Evolutionary conservation across 2,329 filamentous ascomycete genomes (phyloP).

Genomic region (Penicillium hordei): DNA sequence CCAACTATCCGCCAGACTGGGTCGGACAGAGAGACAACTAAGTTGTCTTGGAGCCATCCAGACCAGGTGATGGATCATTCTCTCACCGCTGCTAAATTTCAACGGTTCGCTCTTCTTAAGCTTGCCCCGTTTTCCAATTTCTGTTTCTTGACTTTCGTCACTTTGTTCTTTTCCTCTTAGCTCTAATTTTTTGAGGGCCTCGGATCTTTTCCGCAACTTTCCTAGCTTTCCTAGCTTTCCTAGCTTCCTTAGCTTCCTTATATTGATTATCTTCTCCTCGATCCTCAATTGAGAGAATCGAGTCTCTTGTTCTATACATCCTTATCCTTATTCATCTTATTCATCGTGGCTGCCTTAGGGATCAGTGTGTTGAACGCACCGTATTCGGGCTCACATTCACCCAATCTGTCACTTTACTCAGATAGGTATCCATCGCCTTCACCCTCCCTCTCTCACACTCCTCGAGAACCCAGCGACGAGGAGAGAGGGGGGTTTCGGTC

Average conservation of each 20-base stretch:
- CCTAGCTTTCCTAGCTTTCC: not conserved
- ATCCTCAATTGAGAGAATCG: slow-evolving; percentile 10
- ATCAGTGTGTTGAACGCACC: slow-evolving; percentile 38
- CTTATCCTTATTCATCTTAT: not conserved
- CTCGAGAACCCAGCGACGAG: slow-evolving; percentile 34
- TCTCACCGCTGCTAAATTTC: slow-evolving; percentile 26
- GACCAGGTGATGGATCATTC: slow-evolving; percentile 25
- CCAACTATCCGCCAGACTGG: slow-evolving; percentile 25
- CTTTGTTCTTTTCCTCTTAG: slow-evolving; percentile 8
- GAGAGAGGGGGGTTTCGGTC: slow-evolving; percentile 42
- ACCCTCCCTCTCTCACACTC: slow-evolving; percentile 41
- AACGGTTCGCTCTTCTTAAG: slow-evolving; percentile 16
- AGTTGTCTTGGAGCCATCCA: slow-evolving; percentile 19
- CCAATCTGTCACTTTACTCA: slow-evolving; percentile 33
- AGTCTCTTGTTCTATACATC: slow-evolving; percentile 1
- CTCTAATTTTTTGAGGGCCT: slow-evolving; percentile 1
- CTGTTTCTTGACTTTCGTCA: slow-evolving; percentile 3
- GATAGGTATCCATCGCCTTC: slow-evolving; percentile 26
- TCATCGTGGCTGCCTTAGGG: slow-evolving; percentile 45
- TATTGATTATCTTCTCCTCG: not conserved
- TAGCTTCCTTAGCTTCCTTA: slow-evolving; percentile 1
- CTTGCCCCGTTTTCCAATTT: slow-evolving; percentile 15
- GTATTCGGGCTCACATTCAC: slow-evolving; percentile 34
- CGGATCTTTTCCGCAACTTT: slow-evolving; percentile 10
- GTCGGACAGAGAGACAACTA: slow-evolving; percentile 25